Evolutionary conservation across 352 stramenopile genomes (phyloP).

Genomic region (Proteromonas lacertae): DNA sequence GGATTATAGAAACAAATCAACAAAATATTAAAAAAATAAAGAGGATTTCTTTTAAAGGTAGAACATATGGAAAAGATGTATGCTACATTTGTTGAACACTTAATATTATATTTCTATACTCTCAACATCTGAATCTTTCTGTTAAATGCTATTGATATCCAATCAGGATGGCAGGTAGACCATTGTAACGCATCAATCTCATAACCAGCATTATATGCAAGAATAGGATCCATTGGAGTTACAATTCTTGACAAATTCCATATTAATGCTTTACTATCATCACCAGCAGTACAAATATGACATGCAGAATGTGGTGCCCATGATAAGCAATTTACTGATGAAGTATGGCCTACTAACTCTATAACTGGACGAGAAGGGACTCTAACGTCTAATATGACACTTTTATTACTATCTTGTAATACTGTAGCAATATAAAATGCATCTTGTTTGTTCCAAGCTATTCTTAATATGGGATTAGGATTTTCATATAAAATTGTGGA

Average conservation of each 20-base stretch:
- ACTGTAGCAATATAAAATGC: constrained; percentile 79
- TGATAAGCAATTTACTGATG: constrained; percentile 64
- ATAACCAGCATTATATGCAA: constrained; percentile 36
- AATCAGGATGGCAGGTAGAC: constrained; percentile 60
- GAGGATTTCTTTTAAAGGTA: neutral
- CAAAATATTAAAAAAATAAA: neutral
- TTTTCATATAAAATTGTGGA: constrained; percentile 87
- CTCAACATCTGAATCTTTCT: constrained; percentile 66
- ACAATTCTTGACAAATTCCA: constrained; percentile 53
- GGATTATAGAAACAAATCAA: neutral
- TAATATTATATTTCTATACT: constrained; percentile 3
- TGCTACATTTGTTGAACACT: neutral
- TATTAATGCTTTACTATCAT: constrained; percentile 73
- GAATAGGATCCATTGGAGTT: constrained; percentile 36
- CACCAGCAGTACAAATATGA: constrained; percentile 71
- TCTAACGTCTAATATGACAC: constrained; percentile 65
- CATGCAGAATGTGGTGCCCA: constrained; percentile 68
- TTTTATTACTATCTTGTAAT: constrained; percentile 41
- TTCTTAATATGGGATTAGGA: constrained; percentile 39
- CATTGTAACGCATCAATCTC: constrained; percentile 61
- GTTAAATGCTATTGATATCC: constrained; percentile 65
- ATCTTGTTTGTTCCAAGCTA: constrained; percentile 52
- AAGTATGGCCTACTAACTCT: constrained; percentile 51
- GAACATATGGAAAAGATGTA: neutral
- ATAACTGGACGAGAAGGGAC: constrained; percentile 27